Percentiles rank a stretch among this genome's conserved stretches.
phyloP scores from a whole-genome alignment of 169 alveolate genomes.

The Perkinsus olseni region DNA sequence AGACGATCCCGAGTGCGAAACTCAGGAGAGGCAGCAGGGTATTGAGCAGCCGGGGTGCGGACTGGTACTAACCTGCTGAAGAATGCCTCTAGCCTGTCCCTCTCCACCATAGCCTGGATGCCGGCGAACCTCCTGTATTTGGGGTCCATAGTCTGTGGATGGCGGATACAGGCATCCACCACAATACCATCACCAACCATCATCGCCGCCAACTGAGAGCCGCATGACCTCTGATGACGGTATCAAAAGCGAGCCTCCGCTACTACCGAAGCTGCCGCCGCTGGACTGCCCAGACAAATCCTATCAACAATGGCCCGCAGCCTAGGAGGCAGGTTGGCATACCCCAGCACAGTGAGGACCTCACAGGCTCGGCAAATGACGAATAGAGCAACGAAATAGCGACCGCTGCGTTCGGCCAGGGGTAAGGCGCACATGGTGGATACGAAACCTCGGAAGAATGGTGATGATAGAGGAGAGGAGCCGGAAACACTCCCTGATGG shows the following conservation, averaged over 20 bases:
- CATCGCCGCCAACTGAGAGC: background rate
- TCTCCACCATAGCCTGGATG: background rate
- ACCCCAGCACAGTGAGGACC: background rate
- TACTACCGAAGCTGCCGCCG: background rate
- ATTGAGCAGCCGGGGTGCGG: no score
- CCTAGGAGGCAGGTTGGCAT: background rate
- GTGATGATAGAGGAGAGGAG: background rate
- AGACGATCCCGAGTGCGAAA: no score
- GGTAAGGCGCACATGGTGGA: background rate
- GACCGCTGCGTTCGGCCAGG: background rate
- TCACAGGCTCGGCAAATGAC: background rate
- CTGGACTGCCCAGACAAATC: background rate
- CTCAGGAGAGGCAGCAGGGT: no score
- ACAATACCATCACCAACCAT: background rate
- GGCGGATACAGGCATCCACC: background rate
- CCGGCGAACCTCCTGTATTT: background rate
- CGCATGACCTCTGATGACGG: background rate
- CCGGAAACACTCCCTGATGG: background rate
- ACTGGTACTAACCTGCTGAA: background rate
- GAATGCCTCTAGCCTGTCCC: background rate
- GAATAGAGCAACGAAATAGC: background rate
- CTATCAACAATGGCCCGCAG: background rate
- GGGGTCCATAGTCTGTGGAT: background rate
- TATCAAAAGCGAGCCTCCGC: background rate
- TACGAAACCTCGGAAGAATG: background rate